Conservation (phyloP, 352 stramenopile genomes). For the Peronospora destructor region DNA sequence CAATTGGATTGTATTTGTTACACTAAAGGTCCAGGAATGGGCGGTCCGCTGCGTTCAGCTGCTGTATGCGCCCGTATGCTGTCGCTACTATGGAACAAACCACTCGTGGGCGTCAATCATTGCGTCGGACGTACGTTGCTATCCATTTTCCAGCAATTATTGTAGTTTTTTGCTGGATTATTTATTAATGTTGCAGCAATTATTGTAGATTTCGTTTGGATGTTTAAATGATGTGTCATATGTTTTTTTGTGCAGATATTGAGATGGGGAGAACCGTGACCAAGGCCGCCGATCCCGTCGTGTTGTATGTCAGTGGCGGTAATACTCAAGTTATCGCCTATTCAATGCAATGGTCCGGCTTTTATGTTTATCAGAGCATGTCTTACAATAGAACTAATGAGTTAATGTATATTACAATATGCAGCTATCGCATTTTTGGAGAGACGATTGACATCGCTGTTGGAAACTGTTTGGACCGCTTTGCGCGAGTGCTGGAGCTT, state of each 20-base stretch:
- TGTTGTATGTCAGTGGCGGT: constrained; percentile 98
- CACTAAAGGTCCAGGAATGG: constrained; percentile 97
- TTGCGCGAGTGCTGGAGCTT: constrained; percentile 92
- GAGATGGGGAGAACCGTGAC: constrained; percentile 99
- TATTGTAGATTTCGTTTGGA: no score
- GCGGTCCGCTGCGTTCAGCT: constrained; percentile 93
- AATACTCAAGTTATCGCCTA: constrained; percentile 97
- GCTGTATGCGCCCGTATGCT: constrained; percentile 93
- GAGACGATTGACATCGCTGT: constrained; percentile 99
- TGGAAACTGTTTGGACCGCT: constrained; percentile 98
- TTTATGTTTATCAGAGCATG: not conserved
- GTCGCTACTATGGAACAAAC: constrained; percentile 92
- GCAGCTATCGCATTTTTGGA: constrained; percentile 97
- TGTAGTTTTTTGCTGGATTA: not conserved
- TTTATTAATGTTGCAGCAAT: no score
- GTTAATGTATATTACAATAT: constrained; percentile 7
- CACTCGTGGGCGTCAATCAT: constrained; percentile 97
- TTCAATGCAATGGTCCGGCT: constrained; percentile 67
- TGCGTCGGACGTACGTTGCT: constrained; percentile 91
- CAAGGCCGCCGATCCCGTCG: constrained; percentile 91
- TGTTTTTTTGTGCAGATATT: constrained; percentile 83
- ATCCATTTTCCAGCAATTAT: constrained; percentile 1
- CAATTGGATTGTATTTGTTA: constrained; percentile 93
- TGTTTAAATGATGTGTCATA: not conserved
- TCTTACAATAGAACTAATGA: not conserved